Base-by-base conservation (phyloP, 179 eudicot species). In the Silene coronaria region DNA sequence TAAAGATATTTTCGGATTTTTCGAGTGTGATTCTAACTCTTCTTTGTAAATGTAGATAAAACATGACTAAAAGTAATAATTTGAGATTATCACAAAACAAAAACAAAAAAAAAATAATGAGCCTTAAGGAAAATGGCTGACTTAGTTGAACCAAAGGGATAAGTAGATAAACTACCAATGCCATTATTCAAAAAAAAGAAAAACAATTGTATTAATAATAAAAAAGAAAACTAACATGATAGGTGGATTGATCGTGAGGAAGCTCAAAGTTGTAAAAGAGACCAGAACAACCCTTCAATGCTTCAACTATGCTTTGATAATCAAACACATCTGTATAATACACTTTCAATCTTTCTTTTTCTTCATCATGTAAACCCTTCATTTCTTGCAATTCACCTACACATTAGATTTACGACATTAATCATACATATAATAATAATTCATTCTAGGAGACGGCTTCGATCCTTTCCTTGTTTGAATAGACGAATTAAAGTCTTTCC, bases 191-290 rank as follows among this genome's bases (percentile, higher is more conserved):
- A n/a, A 0, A 38, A 8, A 34, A 38, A 8, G 45, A 38, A 38
- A 38, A 5, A 38, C 7, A 9, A 38, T 38, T 38, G 11, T 72
- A 22, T 4, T 60, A 48, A 36, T 13, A 28, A 36, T 3, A 10
- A 45, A 4, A 14, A 45, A 69, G n/a, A 4, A 60, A 14, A 83
- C 90, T 74, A 84, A 89, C 92, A 83, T 89, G 89, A 59, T 89
- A 87, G 59, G 57, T 71, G 66, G 85, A 80, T 46, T 79, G 88
- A 82, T 89, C 89, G 73, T 36, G 67, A 9, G 90, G 90, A 73
- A 85, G 90, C 81, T 87, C 87, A 73, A 87, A 87, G 7, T 78
- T 74, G 79, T 89, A 89, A 51, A 89, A 87, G 79, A 89, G 79
- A 70, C 85, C 90, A 36, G 87, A 84, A 38, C 92, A 87, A 64